These are phyloP conservation scores for Plasmodium adleri DNA, from an alignment of 169 alveolate genomes.

Conservation along the genomic window DNA sequence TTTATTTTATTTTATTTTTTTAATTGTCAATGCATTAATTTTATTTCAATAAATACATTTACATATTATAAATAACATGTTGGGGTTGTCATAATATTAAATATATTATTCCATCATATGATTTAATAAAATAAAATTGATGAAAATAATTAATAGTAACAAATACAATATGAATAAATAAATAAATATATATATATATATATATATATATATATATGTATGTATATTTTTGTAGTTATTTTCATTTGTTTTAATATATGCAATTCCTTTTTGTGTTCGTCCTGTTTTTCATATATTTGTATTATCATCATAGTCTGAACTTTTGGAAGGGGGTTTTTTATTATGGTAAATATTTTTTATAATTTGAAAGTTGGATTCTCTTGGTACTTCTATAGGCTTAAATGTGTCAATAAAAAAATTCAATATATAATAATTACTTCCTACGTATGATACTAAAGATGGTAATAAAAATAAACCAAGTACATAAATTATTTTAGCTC, in stretches of 20 bases:
- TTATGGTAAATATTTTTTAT: slow-evolving; percentile 48
- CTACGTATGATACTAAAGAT: slow-evolving; percentile 47
- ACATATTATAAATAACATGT: too few species aligned
- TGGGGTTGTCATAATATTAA: too few species aligned
- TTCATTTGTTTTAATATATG: not conserved
- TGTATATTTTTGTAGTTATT: not conserved
- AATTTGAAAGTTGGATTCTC: slow-evolving; percentile 34
- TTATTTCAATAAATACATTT: too few species aligned
- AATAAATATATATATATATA: too few species aligned
- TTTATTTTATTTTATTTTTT: too few species aligned
- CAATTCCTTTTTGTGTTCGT: not conserved
- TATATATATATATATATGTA: too few species aligned
- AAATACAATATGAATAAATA: too few species aligned
- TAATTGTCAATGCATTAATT: too few species aligned
- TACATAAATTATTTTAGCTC: slow-evolving; percentile 58
- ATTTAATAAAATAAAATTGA: too few species aligned
- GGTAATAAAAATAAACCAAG: slow-evolving; percentile 57
- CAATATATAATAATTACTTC: slow-evolving; percentile 53
- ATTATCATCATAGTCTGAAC: slow-evolving; percentile 71
- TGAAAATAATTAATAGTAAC: too few species aligned
- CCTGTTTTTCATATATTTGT: slow-evolving; percentile 20
- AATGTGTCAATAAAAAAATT: slow-evolving; percentile 62
- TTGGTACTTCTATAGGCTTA: slow-evolving; percentile 69
- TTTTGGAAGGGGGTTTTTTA: slow-evolving; percentile 64
- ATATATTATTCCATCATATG: too few species aligned